Evolutionary conservation across 495 filamentous ascomycete genomes (phyloP).

Genomic region (Margaritispora aquatica): DNA sequence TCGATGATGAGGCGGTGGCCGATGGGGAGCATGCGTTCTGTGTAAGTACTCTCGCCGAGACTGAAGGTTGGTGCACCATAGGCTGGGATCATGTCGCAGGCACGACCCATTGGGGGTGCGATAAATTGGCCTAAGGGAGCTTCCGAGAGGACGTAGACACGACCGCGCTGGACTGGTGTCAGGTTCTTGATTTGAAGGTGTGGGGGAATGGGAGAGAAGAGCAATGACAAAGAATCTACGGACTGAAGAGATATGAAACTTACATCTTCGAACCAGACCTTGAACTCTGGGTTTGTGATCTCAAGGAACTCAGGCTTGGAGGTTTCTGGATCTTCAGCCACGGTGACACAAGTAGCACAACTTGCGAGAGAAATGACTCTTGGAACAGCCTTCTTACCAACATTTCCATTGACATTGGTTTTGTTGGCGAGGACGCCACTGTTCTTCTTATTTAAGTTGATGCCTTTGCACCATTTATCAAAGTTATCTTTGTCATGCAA

Average conservation of each 20-base stretch:
- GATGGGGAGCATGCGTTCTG: conserved; percentile 34
- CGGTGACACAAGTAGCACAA: conserved; percentile 25
- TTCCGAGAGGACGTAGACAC: conserved; percentile 52
- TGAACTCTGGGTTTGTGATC: conserved; percentile 34
- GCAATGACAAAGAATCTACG: too few relatives aligned
- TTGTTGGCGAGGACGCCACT: background rate
- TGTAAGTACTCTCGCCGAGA: conserved; percentile 30
- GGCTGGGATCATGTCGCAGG: conserved; percentile 12
- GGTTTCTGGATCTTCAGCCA: background rate
- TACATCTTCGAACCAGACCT: conserved; percentile 41
- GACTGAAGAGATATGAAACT: conserved; percentile 15
- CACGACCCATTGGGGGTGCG: conserved; percentile 36
- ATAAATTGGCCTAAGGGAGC: conserved; percentile 42
- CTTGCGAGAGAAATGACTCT: conserved; percentile 34
- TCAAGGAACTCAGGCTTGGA: conserved; percentile 4
- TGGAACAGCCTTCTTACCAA: background rate
- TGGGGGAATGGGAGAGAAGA: too few relatives aligned
- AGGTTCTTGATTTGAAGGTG: too few relatives aligned
- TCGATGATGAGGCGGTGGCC: conserved; percentile 30
- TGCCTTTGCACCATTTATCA: conserved; percentile 31
- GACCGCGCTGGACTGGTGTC: conserved; percentile 42
- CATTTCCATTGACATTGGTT: background rate
- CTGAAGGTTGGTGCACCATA: conserved; percentile 41
- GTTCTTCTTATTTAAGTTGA: too few relatives aligned
- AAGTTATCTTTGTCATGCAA: conserved; percentile 45